Conservation (phyloP, 495 filamentous ascomycete genomes). For the Aspergillus saccharolyticus region DNA sequence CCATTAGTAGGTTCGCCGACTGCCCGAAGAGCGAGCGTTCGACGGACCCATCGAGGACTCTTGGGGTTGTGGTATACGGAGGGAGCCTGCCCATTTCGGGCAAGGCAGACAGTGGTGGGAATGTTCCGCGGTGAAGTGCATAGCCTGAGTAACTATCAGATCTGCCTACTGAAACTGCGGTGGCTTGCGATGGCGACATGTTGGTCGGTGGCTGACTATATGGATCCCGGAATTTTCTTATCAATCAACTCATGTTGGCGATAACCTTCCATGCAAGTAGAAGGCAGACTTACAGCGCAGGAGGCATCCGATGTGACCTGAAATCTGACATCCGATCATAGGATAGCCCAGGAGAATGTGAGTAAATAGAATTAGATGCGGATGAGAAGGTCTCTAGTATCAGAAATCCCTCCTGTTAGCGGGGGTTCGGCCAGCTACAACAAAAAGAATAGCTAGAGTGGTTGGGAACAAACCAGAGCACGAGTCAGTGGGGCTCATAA, state of each 20-base stretch:
- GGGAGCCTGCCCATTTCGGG: conserved; percentile 32
- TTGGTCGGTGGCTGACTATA: conserved; percentile 36
- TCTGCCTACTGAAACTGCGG: conserved; percentile 29
- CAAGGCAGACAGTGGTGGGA: conserved; percentile 30
- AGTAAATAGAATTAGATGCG: conserved; percentile 33
- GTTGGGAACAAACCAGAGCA: conserved; percentile 37
- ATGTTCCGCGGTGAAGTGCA: conserved; percentile 29
- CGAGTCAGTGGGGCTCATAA: conserved; percentile 45
- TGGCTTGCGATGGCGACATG: conserved; percentile 30
- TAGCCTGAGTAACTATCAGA: conserved; percentile 36
- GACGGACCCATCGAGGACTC: conserved; percentile 28
- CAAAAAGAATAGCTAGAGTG: conserved; percentile 7
- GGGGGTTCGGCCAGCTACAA: conserved; percentile 11
- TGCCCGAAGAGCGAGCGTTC: conserved; percentile 36
- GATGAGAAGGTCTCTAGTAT: conserved; percentile 41
- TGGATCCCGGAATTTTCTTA: conserved; percentile 12
- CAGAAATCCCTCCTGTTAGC: conserved; percentile 17
- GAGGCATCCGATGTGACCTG: conserved; percentile 33
- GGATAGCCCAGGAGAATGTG: conserved; percentile 32
- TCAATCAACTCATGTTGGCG: conserved; percentile 10
- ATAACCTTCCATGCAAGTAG: background rate
- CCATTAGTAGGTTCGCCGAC: conserved; percentile 22
- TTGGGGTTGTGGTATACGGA: conserved; percentile 33
- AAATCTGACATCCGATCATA: conserved; percentile 43
- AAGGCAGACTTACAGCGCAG: conserved; percentile 37